phyloP scores from a whole-genome alignment of 1,284 basidiomycete species.

The Filobasidium uniguttulatum region DNA sequence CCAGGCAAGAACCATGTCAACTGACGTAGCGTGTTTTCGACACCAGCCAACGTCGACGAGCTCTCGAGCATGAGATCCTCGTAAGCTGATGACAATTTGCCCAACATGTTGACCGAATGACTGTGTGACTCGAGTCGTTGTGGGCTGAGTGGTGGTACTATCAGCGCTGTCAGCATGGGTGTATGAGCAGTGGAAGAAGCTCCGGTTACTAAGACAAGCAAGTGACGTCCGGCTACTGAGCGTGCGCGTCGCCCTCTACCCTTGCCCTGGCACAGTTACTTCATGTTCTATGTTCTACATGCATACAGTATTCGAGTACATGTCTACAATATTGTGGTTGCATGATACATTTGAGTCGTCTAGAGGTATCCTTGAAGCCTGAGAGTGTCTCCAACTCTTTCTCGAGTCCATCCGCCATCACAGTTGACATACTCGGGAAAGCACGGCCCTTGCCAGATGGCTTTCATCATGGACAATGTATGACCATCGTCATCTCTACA shows the following conservation, averaged over 20 bases:
- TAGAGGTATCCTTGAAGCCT: background rate
- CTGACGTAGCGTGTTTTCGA: constrained; percentile 76
- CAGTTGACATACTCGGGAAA: background rate
- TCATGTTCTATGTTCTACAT: no score
- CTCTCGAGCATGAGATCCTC: constrained; percentile 70
- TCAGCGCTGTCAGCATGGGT: no score
- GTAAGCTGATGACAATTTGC: constrained; percentile 42
- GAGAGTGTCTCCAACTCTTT: background rate
- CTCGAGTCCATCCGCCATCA: background rate
- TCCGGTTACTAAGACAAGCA: no score
- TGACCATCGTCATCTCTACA: no score
- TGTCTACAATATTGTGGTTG: no score
- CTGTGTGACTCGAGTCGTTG: no score
- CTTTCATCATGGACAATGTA: background rate
- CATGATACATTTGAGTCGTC: background rate
- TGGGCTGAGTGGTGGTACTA: no score
- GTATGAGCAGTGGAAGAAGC: no score
- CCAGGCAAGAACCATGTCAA: constrained; percentile 90
- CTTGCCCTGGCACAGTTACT: no score
- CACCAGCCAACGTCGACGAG: constrained; percentile 64
- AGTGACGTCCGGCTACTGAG: no score
- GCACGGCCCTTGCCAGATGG: background rate
- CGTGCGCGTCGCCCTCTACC: no score
- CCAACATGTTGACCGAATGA: background rate
- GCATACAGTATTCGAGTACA: no score